Evolutionary conservation across 1,284 basidiomycete species (phyloP).

Genomic region (Ustanciosporium gigantosporum): DNA sequence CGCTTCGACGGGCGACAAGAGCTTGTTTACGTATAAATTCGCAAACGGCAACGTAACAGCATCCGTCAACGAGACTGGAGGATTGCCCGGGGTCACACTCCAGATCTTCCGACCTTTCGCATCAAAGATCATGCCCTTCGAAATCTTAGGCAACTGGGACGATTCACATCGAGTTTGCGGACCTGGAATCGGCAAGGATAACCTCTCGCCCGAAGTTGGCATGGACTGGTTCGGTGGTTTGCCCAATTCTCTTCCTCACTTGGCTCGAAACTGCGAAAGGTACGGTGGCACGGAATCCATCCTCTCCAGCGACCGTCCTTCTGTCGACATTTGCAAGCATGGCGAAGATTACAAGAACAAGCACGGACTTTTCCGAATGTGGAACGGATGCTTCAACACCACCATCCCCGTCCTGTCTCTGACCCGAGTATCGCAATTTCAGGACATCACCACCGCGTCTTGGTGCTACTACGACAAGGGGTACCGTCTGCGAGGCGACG

Average conservation of each 20-base stretch:
- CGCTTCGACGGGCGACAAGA: background rate
- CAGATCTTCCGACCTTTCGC: constrained; percentile 16
- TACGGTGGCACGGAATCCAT: constrained; percentile 2
- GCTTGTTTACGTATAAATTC: constrained; percentile 11
- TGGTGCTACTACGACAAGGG: constrained; percentile 10
- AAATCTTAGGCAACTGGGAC: constrained; percentile 17
- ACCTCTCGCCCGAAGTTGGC: background rate
- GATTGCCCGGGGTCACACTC: background rate
- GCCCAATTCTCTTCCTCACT: background rate
- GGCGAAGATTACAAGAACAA: constrained; percentile 2
- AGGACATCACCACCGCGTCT: constrained; percentile 20
- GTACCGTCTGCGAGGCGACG: constrained; percentile 7
- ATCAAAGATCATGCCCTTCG: constrained; percentile 11
- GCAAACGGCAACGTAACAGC: constrained; percentile 6
- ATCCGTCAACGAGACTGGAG: background rate
- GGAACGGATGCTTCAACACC: constrained; percentile 8
- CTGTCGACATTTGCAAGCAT: constrained; percentile 13
- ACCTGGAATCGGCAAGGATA: constrained; percentile 2
- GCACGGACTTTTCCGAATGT: constrained; percentile 8
- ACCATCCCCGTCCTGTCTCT: constrained; percentile 12
- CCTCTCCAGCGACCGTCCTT: constrained; percentile 13
- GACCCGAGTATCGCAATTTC: constrained; percentile 10
- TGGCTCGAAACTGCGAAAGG: constrained; percentile 8
- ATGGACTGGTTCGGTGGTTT: background rate
- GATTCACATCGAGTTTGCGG: constrained; percentile 14